These are phyloP conservation scores for Ascochyta fabae DNA, from an alignment of 2,329 filamentous ascomycete species.

Conservation along the genomic window DNA sequence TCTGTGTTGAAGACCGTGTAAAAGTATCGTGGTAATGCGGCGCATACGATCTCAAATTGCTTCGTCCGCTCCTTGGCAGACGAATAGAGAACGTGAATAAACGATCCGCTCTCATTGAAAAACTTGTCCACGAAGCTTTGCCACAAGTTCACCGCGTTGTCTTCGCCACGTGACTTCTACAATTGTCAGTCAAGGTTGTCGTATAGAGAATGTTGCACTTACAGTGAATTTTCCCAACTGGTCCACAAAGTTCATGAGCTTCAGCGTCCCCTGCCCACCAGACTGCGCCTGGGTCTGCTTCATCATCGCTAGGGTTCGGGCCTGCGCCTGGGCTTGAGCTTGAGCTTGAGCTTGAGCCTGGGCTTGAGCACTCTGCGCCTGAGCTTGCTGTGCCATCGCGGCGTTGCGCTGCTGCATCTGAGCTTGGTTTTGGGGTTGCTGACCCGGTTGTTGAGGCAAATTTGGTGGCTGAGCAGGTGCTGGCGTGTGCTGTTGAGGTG, in stretches of 20 bases:
- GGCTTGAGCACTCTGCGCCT: slow-evolving; percentile 44
- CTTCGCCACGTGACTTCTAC: slow-evolving; percentile 45
- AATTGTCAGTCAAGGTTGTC: slow-evolving; percentile 6
- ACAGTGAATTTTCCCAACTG: slow-evolving; percentile 62
- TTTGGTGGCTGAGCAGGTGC: slow-evolving; percentile 45
- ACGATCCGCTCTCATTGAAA: slow-evolving; percentile 78
- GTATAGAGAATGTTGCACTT: slow-evolving; percentile 46
- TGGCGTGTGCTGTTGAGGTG: slow-evolving; percentile 54
- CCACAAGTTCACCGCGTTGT: slow-evolving; percentile 77
- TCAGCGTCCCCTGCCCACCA: slow-evolving; percentile 54
- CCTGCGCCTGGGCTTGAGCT: slow-evolving; percentile 24
- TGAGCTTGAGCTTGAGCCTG: slow-evolving; percentile 26
- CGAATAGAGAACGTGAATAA: slow-evolving; percentile 72
- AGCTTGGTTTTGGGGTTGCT: slow-evolving; percentile 40
- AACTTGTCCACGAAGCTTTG: slow-evolving; percentile 78
- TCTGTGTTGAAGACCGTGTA: slow-evolving; percentile 85
- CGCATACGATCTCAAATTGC: slow-evolving; percentile 83
- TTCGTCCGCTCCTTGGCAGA: slow-evolving; percentile 68
- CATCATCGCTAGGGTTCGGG: slow-evolving; percentile 40
- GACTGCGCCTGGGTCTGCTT: slow-evolving; percentile 34
- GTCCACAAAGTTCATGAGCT: slow-evolving; percentile 63
- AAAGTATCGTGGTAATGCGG: slow-evolving; percentile 87
- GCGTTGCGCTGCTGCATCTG: slow-evolving; percentile 48
- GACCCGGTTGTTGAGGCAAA: slow-evolving; percentile 38
- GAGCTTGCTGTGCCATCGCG: slow-evolving; percentile 41